Base-by-base conservation (phyloP, 805 yeast species). In the Metschnikowia arizonensis region DNA sequence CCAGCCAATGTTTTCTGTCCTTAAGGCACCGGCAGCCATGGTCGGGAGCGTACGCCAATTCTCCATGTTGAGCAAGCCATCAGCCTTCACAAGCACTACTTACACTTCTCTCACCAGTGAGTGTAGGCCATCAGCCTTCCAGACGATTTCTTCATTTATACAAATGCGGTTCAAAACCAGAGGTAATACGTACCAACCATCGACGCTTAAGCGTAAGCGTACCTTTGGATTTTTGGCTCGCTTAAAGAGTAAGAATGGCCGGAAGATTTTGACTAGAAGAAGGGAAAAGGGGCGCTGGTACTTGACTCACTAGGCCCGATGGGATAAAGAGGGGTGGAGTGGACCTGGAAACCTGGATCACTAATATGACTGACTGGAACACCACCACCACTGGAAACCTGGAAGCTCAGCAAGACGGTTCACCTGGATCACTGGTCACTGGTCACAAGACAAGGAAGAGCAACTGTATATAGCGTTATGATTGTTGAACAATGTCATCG, bases 111-210 rank as follows among this genome's bases (percentile, higher is more conserved):
- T 45, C 17, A 15, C 43, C 18, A 33, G 47, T 23, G 28, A 35
- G 40, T 39, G 11, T 29, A 21, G 14, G 34, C 25, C 37, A 9
- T 17, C 37, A 12, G 50, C 52, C 5, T 55, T 61, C 49, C 59
- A 58, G 45, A 58, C 64, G 26, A 54, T 66, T 19, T 40, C 69
- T 2, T 66, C 74, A 1, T 62, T 72, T 40, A 63, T 72, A 24
- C 84, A 79, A 55, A 68, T 60, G 64, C 67, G 97, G 74, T 83
- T 90, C 85, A 83, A 88, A 62, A 74, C 91, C 31, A 81, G 96
- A 69, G 98, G 99, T 66, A 85, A 88, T 69, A 88, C 96, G 15
- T 91, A 85, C 67, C 97, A 91, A 67, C 99, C 99, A 42, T 83
- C 88, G 50, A 88, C 95, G 4, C 71, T 88, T 52, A 88, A 86